Percentiles rank a stretch among this genome's conserved stretches.
Evolutionary conservation across 2,329 filamentous ascomycete genomes (phyloP).

Genomic region (Penicillium glabrum): DNA sequence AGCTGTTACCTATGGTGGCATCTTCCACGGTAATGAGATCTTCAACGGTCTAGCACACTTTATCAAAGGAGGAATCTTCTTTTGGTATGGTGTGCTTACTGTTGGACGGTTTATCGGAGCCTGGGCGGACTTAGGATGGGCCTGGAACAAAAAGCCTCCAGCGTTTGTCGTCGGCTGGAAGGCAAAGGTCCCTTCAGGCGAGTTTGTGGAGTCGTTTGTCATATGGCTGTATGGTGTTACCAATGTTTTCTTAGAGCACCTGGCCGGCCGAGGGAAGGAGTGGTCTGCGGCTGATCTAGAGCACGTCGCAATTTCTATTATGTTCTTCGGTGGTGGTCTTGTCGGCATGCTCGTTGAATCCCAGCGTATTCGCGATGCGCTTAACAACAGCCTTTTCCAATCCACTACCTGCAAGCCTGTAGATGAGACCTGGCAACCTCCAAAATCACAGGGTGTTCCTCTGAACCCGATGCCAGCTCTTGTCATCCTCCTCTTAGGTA

Average conservation of each 20-base stretch:
- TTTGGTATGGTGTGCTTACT: slow-evolving; percentile 86
- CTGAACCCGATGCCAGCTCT: slow-evolving; percentile 87
- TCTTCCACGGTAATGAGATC: slow-evolving; percentile 70
- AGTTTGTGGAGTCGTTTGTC: slow-evolving; percentile 85
- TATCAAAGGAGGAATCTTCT: slow-evolving; percentile 92
- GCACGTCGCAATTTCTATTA: slow-evolving; percentile 85
- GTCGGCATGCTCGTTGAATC: slow-evolving; percentile 87
- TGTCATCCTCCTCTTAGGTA: slow-evolving; percentile 80
- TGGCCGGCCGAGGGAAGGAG: slow-evolving; percentile 66
- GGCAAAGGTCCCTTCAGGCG: slow-evolving; percentile 66
- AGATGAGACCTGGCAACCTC: slow-evolving; percentile 56
- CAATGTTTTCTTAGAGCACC: slow-evolving; percentile 90
- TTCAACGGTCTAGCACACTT: slow-evolving; percentile 90
- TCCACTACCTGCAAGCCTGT: slow-evolving; percentile 40
- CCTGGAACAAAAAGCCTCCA: slow-evolving; percentile 81
- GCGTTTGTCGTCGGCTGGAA: slow-evolving; percentile 61
- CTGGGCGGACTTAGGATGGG: slow-evolving; percentile 90
- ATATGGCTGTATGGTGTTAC: slow-evolving; percentile 88
- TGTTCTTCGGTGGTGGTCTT: slow-evolving; percentile 91
- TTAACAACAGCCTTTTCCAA: slow-evolving; percentile 50
- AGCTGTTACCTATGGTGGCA: slow-evolving; percentile 73
- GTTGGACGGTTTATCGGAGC: slow-evolving; percentile 87
- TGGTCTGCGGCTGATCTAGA: slow-evolving; percentile 84
- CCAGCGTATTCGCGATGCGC: slow-evolving; percentile 59
- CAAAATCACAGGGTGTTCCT: slow-evolving; percentile 69